phyloP scores from a whole-genome alignment of 2,329 filamentous ascomycete genomes.

The Cercospora sp. region DNA sequence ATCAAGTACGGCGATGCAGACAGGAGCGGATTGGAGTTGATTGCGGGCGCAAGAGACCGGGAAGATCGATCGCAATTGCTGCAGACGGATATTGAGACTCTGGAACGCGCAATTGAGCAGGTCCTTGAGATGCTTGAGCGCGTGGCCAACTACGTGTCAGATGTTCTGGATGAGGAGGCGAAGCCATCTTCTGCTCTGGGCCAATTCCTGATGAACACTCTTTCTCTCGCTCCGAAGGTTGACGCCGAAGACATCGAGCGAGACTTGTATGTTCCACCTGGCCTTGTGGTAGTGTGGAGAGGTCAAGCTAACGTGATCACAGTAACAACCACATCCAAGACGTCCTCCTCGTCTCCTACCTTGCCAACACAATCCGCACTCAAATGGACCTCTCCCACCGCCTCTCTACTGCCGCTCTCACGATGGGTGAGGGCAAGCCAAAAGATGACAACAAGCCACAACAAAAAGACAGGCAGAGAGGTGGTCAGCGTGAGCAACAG shows the following conservation, averaged over 20 bases:
- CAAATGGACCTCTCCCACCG: constrained; percentile 98
- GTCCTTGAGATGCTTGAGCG: constrained; percentile 87
- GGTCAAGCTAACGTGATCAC: constrained; percentile 22
- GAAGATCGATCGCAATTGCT: constrained; percentile 73
- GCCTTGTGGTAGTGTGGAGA: too few relatives aligned
- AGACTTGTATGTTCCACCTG: constrained; percentile 87
- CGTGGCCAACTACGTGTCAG: constrained; percentile 87
- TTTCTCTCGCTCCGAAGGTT: constrained; percentile 93
- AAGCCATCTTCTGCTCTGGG: constrained; percentile 87
- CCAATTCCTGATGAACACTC: constrained; percentile 91
- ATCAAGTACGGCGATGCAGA: constrained; percentile 83
- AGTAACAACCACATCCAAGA: constrained; percentile 99
- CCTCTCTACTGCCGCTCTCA: constrained; percentile 66
- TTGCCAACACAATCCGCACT: constrained; percentile 97
- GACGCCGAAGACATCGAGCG: constrained; percentile 86
- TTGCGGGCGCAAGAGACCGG: constrained; percentile 75
- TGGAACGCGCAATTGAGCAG: constrained; percentile 83
- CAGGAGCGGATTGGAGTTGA: constrained; percentile 75
- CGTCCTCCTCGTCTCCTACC: constrained; percentile 94
- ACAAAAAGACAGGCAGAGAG: constrained; percentile 29
- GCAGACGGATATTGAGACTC: constrained; percentile 82
- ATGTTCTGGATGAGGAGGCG: constrained; percentile 89
- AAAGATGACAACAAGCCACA: constrained; percentile 29
- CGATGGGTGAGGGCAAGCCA: constrained; percentile 42
- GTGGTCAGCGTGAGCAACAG: constrained; percentile 31